Conservation (phyloP, 495 filamentous ascomycete genomes). For the Letharia columbiana region DNA sequence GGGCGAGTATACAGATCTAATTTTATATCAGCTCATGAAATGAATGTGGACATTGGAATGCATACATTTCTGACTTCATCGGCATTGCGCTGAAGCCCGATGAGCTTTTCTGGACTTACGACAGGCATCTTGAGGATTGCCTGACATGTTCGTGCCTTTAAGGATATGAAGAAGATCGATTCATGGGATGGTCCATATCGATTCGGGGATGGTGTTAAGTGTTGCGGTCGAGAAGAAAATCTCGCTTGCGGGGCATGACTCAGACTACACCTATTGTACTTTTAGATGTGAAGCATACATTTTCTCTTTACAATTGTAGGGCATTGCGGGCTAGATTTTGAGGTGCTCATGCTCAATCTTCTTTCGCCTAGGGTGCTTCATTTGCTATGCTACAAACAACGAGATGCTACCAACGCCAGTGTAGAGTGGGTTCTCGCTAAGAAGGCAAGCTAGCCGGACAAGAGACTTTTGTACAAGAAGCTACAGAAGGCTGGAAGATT, state of each 20-base stretch:
- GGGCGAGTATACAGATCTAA: slow-evolving; percentile 94
- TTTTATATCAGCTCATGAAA: slow-evolving; percentile 28
- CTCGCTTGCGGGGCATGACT: not conserved
- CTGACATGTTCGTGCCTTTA: slow-evolving; percentile 2
- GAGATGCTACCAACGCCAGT: slow-evolving; percentile 4
- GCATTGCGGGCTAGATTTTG: not conserved
- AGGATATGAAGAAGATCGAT: not conserved
- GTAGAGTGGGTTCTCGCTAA: slow-evolving; percentile 9
- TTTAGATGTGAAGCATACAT: not conserved
- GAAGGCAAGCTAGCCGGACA: not conserved
- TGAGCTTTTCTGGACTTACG: slow-evolving; percentile 76
- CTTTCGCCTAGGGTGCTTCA: not conserved
- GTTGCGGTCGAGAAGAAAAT: not conserved
- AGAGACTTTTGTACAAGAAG: slow-evolving; percentile 9
- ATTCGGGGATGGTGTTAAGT: not conserved
- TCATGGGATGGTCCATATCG: not conserved
- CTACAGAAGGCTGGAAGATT: slow-evolving; percentile 1
- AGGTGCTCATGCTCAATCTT: not conserved
- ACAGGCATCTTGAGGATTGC: slow-evolving; percentile 62
- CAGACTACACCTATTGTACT: not conserved
- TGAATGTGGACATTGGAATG: slow-evolving; percentile 30
- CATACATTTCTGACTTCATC: slow-evolving; percentile 83
- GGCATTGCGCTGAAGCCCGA: slow-evolving; percentile 71
- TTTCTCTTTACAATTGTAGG: not conserved
- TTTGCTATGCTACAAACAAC: slow-evolving; percentile 9